These are phyloP conservation scores for Magnolia kwangsiensis DNA, from an alignment of 164 flowering plant species.

Conservation along the genomic window DNA sequence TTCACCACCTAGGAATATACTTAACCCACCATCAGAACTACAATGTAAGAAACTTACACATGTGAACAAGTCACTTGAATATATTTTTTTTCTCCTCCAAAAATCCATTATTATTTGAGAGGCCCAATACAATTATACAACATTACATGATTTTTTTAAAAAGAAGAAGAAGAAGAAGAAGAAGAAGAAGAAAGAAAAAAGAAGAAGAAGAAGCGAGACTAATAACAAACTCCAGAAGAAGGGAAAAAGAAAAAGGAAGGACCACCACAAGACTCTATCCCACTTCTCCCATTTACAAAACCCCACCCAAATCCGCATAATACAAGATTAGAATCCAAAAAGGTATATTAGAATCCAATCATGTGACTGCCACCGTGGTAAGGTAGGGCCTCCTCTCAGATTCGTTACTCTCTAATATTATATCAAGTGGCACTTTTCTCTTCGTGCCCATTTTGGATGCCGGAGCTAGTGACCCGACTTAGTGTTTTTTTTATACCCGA, in stretches of 20 bases:
- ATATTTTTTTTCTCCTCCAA: no score
- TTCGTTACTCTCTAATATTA: conserved; percentile 20
- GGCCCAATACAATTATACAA: neutral
- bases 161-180: neutral
- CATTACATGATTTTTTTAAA: neutral
- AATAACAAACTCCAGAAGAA: neutral
- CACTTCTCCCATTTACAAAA: conserved; percentile 3
- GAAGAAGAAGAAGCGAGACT: neutral
- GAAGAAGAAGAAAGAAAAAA: neutral
- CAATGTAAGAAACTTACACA: no score
- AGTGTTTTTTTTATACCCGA: no score
- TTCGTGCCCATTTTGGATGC: conserved; percentile 16
- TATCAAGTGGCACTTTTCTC: conserved; percentile 23
- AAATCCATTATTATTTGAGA: no score
- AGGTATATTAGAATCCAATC: neutral
- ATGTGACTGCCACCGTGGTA: conserved; percentile 25
- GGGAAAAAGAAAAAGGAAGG: neutral
- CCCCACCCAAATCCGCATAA: conserved; percentile 3
- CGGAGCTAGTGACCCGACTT: conserved; percentile 10
- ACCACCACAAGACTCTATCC: neutral
- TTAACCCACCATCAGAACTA: no score
- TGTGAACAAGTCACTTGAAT: no score
- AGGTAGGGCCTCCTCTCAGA: conserved; percentile 23
- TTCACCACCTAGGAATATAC: no score
- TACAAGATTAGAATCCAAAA: neutral